These are phyloP conservation scores for Penicillium macrosclerotiorum DNA, from an alignment of 495 filamentous ascomycete species.

Conservation along the genomic window DNA sequence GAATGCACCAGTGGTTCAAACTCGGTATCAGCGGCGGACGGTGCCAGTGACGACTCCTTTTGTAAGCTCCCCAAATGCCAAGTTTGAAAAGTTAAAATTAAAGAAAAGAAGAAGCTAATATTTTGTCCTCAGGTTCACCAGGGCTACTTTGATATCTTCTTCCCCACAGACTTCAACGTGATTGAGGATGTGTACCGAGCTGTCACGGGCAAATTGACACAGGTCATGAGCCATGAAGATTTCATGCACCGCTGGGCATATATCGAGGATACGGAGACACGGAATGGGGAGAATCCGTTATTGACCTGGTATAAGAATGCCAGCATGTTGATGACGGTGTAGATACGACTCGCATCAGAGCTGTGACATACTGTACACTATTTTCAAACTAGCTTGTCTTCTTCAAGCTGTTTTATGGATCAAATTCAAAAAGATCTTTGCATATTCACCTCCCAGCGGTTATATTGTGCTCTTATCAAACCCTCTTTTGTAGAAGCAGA, in stretches of 20 bases:
- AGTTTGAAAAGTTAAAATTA: no score
- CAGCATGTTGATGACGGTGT: conserved; percentile 82
- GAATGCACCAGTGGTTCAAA: conserved; percentile 95
- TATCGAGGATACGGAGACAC: conserved; percentile 82
- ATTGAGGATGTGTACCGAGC: conserved; percentile 88
- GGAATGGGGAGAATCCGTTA: conserved; percentile 89
- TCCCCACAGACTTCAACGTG: conserved; percentile 89
- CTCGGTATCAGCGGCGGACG: conserved; percentile 77
- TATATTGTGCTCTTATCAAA: no score
- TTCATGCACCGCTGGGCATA: conserved; percentile 88
- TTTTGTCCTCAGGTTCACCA: conserved; percentile 71
- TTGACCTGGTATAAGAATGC: conserved; percentile 93
- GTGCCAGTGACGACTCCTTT: conserved; percentile 89
- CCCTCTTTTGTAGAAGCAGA: no score
- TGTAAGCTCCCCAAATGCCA: conserved; percentile 67
- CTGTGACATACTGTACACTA: background rate
- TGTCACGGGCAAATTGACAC: conserved; percentile 84
- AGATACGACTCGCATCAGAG: conserved; percentile 17
- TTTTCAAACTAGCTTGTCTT: background rate
- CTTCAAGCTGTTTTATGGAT: no score
- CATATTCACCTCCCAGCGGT: no score
- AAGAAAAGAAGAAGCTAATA: conserved; percentile 14
- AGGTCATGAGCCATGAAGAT: conserved; percentile 82
- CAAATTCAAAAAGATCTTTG: no score
- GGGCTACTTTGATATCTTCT: conserved; percentile 98